Base-by-base conservation (phyloP, 345 rosid species). In the Bretschneidera sinensis region DNA sequence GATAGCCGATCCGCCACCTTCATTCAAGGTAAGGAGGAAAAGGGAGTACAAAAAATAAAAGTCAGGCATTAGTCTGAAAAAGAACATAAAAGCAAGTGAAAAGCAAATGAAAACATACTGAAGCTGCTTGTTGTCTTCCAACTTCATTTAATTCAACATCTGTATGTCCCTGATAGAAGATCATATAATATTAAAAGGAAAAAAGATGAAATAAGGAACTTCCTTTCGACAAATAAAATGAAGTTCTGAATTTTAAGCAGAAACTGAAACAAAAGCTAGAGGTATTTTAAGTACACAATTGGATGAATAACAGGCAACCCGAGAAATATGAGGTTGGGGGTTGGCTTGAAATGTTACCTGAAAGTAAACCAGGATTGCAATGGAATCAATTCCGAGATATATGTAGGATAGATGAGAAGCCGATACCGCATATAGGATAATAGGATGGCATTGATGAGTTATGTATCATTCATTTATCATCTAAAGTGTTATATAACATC, bases 81-180 rank as follows among this genome's bases (percentile, higher is more conserved):
- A 60, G 10, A 21, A 17, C 21, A 28, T 13, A 53, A 8, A 20
- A 53, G 51, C 19, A 45, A 24, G 53, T 39, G 45, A 23, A 31
- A 49, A 22, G 20, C n/a, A n/a, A n/a, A n/a, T n/a, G n/a, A n/a
- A n/a, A n/a, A n/a, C n/a, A 59, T 74, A 89, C 97, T 43, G 64
- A 60, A 28, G 21, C 77, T 54, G 95, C 95, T 76, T 92, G 96
- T 69, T 76, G 71, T 68, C 81, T 86, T 65, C 97, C 98, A 63
- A 66, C 81, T 63, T 83, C 88, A 72, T 89, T 92, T 57, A 92
- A 54, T 57, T 85, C 91, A 68, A 89, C 86, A 74, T 92, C 96
- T 21, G 85, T 66, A 58, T 81, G 95, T 49, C 98, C 98, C 98
- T 87, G 49, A n/a, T 24, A 50, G 57, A 54, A 11, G 24, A 64